phyloP scores from a whole-genome alignment of 2,329 filamentous ascomycete species.

The Elsinoe ampelina region DNA sequence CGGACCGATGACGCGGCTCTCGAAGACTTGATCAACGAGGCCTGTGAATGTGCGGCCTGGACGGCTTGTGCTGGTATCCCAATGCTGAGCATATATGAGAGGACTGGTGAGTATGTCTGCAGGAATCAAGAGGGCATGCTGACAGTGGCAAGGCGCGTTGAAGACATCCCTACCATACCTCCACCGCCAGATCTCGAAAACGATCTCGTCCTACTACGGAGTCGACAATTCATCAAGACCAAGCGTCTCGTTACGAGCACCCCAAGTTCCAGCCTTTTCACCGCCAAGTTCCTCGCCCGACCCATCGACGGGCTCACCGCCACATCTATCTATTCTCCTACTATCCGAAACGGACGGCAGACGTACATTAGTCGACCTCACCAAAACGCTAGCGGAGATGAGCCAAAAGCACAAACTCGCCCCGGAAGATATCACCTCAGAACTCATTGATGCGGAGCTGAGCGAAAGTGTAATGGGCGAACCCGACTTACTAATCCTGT shows the following conservation, averaged over 20 bases:
- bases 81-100: constrained; percentile 83
- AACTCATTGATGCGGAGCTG: constrained; percentile 84
- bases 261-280: constrained; percentile 55
- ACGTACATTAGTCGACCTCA: constrained; percentile 90
- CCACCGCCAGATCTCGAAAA: constrained; percentile 67
- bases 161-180: constrained; percentile 84
- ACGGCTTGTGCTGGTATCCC: constrained; percentile 82
- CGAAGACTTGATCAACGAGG: constrained; percentile 78
- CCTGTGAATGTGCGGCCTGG: constrained; percentile 88
- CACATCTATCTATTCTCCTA: constrained; percentile 58
- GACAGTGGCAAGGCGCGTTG: constrained; percentile 59
- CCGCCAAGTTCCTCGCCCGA: constrained; percentile 37
- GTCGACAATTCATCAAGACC: constrained; percentile 51
- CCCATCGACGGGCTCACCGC: constrained; percentile 25
- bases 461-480: constrained; percentile 70
- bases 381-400: constrained; percentile 90
- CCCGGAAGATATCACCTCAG: constrained; percentile 69
- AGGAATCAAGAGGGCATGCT: background rate
- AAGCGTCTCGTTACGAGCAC: constrained; percentile 61
- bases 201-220: constrained; percentile 82
- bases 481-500: constrained; percentile 81
- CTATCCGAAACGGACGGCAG: constrained; percentile 82
- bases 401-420: constrained; percentile 78
- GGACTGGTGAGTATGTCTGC: constrained; percentile 55
- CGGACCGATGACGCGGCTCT: constrained; percentile 62